A percentile compares a stretch with the other conserved stretches of the same genome.
Evolutionary conservation across 192 early-diverging fungal species (phyloP).

Genomic region (Thoreauomyces humboldtii): DNA sequence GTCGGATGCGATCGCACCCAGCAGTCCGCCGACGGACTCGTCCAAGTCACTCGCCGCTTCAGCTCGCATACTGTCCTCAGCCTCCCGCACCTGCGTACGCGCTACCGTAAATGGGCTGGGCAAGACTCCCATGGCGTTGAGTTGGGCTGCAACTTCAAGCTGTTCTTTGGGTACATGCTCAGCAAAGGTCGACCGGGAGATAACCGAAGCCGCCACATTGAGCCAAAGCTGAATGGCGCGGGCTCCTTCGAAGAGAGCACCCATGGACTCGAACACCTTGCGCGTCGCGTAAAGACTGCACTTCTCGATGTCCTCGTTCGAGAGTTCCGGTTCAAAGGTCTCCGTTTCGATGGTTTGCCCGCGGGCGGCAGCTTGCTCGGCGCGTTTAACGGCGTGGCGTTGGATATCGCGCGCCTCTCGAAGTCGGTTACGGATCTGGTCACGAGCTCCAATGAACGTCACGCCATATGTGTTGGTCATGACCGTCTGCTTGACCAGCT

Average conservation of each 20-base stretch:
- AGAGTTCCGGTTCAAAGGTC: conserved; percentile 28
- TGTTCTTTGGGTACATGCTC: conserved; percentile 41
- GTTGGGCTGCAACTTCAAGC: conserved; percentile 37
- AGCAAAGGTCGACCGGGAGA: conserved; percentile 73
- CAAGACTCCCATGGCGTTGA: conserved; percentile 37
- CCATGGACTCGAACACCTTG: conserved; percentile 81
- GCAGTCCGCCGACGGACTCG: not conserved
- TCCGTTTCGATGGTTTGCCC: not conserved
- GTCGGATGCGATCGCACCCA: not conserved
- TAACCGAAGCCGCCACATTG: conserved; percentile 77
- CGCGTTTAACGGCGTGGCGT: not conserved
- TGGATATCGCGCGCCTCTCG: conserved; percentile 55
- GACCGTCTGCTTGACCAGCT: conserved; percentile 98
- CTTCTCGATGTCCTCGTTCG: conserved; percentile 59
- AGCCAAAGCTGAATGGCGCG: conserved; percentile 92
- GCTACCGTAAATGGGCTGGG: conserved; percentile 33
- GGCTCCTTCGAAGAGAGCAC: conserved; percentile 85
- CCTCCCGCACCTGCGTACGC: conserved; percentile 4
- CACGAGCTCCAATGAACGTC: conserved; percentile 88
- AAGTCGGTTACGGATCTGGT: conserved; percentile 81
- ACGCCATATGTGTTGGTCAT: conserved; percentile 99
- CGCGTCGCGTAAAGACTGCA: conserved; percentile 74
- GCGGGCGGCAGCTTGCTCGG: not conserved
- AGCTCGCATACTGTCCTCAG: not conserved
- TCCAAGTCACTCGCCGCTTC: not conserved